These are phyloP conservation scores for Diaporthe sp. DNA, from an alignment of 2,329 filamentous ascomycete species.

Conservation along the genomic window DNA sequence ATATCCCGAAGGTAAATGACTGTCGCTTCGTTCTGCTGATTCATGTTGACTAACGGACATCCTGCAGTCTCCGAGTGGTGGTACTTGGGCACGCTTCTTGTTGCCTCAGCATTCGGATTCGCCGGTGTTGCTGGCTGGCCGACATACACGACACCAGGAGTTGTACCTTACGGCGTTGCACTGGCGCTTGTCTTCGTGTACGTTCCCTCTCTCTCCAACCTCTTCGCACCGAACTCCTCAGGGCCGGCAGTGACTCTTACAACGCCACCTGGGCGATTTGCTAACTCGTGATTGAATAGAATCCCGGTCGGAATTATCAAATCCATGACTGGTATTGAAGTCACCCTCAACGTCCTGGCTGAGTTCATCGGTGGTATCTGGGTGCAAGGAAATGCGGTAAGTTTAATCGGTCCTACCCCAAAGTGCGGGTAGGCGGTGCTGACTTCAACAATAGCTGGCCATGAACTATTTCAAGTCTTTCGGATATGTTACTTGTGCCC, in stretches of 20 bases:
- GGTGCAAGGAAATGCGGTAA: conserved; percentile 55
- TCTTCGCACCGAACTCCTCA: too few relatives aligned
- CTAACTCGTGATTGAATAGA: not conserved
- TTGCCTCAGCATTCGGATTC: conserved; percentile 45
- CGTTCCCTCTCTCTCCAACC: not conserved
- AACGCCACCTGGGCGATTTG: too few relatives aligned
- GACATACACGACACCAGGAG: conserved; percentile 49
- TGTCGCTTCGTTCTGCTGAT: conserved; percentile 33
- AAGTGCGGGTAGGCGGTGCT: not conserved
- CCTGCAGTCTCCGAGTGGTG: not conserved
- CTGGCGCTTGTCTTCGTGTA: conserved; percentile 57
- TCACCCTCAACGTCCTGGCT: conserved; percentile 55
- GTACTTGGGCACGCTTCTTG: conserved; percentile 1
- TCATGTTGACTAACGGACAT: not conserved
- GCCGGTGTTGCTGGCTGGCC: conserved; percentile 49
- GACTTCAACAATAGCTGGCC: conserved; percentile 46
- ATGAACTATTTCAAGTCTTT: conserved; percentile 62
- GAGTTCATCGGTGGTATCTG: conserved; percentile 62
- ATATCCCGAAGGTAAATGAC: conserved; percentile 52
- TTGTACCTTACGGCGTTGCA: conserved; percentile 58
- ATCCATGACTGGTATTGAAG: conserved; percentile 57
- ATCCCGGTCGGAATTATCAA: conserved; percentile 60
- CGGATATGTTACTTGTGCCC: conserved; percentile 54
- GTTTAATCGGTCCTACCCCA: not conserved
- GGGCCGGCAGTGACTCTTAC: not conserved